These are phyloP conservation scores for Trichophyton verrucosum DNA, from an alignment of 2,329 filamentous ascomycete genomes.

Conservation along the genomic window DNA sequence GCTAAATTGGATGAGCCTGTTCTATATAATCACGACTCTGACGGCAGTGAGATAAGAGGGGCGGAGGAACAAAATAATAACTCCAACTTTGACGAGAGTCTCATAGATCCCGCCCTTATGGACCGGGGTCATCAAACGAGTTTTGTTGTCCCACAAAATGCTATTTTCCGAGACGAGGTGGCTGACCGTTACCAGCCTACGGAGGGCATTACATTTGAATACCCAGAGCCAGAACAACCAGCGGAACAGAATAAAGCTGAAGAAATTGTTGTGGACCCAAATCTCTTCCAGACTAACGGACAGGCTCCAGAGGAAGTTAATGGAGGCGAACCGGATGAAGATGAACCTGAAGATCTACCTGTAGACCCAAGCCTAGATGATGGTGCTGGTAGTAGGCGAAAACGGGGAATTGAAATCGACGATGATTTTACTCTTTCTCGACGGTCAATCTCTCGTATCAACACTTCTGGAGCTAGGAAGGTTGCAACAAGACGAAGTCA, in stretches of 20 bases:
- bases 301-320: background rate
- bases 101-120: conserved; percentile 32
- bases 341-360: conserved; percentile 14
- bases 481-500: conserved; percentile 8
- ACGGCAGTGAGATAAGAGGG: conserved; percentile 13
- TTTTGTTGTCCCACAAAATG: conserved; percentile 19
- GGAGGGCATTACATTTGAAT: conserved; percentile 25
- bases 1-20: conserved; percentile 38
- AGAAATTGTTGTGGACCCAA: background rate
- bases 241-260: conserved; percentile 1
- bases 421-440: conserved; percentile 18
- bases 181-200: conserved; percentile 22
- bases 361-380: conserved; percentile 5
- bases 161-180: conserved; percentile 19
- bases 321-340: background rate
- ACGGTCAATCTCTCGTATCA: background rate
- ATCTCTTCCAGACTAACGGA: background rate
- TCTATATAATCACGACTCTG: conserved; percentile 31
- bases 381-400: conserved; percentile 6
- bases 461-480: background rate
- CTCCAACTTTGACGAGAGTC: conserved; percentile 1
- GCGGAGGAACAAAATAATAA: conserved; percentile 1
- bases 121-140: conserved; percentile 10
- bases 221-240: conserved; percentile 17
- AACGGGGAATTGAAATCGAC: conserved; percentile 12